Evolutionary conservation across 192 early-diverging fungal genomes (phyloP).

Genomic region (Podila clonocystis): DNA sequence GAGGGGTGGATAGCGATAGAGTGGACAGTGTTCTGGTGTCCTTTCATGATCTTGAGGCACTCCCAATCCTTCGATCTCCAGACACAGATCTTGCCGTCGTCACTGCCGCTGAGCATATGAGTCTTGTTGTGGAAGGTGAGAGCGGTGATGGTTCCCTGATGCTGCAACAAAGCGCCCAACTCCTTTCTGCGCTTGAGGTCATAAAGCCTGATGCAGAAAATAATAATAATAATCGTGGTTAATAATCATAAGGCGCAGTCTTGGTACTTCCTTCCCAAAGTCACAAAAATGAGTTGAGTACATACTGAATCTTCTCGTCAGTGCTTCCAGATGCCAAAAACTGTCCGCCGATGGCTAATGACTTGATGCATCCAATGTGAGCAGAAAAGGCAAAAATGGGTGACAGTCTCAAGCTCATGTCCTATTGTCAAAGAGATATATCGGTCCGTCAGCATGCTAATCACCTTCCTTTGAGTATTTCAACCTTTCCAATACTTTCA

Average conservation of each 20-base stretch:
- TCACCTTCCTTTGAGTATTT: no score
- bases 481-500: conserved; percentile 1
- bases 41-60: conserved; percentile 86
- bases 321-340: conserved; percentile 95
- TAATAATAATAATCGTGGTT: neutral
- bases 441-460: neutral
- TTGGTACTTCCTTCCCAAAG: conserved; percentile 7
- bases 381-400: conserved; percentile 96
- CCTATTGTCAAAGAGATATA: conserved; percentile 11
- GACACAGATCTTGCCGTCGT: conserved; percentile 89
- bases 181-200: conserved; percentile 89
- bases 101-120: conserved; percentile 89
- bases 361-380: conserved; percentile 94
- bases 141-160: conserved; percentile 90
- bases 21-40: conserved; percentile 80
- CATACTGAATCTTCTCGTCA: conserved; percentile 90
- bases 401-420: conserved; percentile 58
- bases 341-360: conserved; percentile 77
- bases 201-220: conserved; percentile 67
- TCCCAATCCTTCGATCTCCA: conserved; percentile 98
- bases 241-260: neutral
- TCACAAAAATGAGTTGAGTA: neutral
- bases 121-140: conserved; percentile 84
- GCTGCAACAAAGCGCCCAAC: conserved; percentile 90
- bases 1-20: conserved; percentile 93